Percentiles rank a stretch among this genome's conserved stretches.
Evolutionary conservation across 768 basidiomycete species (phyloP).

Genomic region (Porphyrellus cyaneotinctus): DNA sequence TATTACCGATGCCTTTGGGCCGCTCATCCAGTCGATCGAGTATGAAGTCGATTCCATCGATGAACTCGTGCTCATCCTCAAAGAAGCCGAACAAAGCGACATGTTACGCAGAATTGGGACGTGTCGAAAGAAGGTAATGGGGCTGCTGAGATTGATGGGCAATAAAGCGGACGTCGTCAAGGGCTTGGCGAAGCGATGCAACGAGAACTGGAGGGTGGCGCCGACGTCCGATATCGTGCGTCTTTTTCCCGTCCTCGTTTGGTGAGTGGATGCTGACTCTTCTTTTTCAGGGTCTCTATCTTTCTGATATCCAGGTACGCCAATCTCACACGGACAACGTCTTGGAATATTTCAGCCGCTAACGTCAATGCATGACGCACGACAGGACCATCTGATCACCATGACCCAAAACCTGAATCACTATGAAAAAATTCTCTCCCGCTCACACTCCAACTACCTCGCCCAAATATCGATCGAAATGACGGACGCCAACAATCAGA

Average conservation of each 20-base stretch:
- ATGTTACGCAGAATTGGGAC: slow-evolving; percentile 97
- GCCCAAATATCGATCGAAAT: slow-evolving; percentile 99
- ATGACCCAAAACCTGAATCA: slow-evolving; percentile 99
- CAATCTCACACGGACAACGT: not conserved
- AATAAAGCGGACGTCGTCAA: slow-evolving; percentile 99
- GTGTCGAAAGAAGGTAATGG: slow-evolving; percentile 99
- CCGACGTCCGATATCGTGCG: slow-evolving; percentile 94
- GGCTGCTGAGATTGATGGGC: slow-evolving; percentile 91
- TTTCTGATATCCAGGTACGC: slow-evolving; percentile 85
- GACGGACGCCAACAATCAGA: slow-evolving; percentile 99
- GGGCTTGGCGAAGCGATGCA: slow-evolving; percentile 94
- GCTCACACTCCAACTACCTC: slow-evolving; percentile 98
- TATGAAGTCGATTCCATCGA: slow-evolving; percentile 99
- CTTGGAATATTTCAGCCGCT: not conserved
- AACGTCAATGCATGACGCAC: not conserved
- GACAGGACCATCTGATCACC: slow-evolving; percentile 91
- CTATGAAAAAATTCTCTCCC: slow-evolving; percentile 98
- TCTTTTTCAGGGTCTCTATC: slow-evolving; percentile 71
- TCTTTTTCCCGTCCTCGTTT: slow-evolving; percentile 7
- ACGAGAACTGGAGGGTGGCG: slow-evolving; percentile 98
- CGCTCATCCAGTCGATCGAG: slow-evolving; percentile 96
- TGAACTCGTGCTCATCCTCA: slow-evolving; percentile 94
- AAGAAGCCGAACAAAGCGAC: slow-evolving; percentile 73
- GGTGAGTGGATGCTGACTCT: not conserved
- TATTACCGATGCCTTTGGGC: slow-evolving; percentile 98